phyloP scores from a whole-genome alignment of 2,329 filamentous ascomycete genomes.

The Rosellinia necatrix region DNA sequence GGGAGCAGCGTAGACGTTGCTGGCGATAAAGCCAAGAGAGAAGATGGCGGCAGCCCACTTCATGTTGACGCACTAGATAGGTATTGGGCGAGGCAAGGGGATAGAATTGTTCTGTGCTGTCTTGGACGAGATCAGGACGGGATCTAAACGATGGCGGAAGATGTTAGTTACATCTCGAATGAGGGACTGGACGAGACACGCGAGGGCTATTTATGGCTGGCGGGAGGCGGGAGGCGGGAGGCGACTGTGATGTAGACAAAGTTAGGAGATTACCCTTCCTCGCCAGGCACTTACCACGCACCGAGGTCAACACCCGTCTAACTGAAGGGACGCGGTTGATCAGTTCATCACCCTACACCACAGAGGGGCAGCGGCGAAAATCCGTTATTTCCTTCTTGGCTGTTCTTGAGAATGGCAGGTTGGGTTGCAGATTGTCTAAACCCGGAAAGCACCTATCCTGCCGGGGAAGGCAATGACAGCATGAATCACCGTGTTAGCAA shows the following conservation, averaged over 20 bases:
- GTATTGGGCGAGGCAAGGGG: not conserved
- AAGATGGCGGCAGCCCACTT: conserved; percentile 34
- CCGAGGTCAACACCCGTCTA: not conserved
- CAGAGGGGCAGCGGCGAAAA: conserved; percentile 16
- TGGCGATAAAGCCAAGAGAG: conserved; percentile 33
- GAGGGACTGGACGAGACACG: conserved; percentile 3
- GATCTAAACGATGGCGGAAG: not conserved
- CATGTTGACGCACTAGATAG: conserved; percentile 30
- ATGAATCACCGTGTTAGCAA: conserved; percentile 12
- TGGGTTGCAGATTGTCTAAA: conserved; percentile 16
- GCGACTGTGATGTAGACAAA: not conserved
- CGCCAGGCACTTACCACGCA: too few species aligned
- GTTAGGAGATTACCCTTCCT: conserved; percentile 9
- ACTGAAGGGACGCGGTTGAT: conserved; percentile 10
- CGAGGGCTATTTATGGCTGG: conserved; percentile 19
- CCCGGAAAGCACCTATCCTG: conserved; percentile 8
- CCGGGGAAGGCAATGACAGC: conserved; percentile 17
- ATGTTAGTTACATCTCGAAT: conserved; percentile 1
- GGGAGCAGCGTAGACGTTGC: conserved; percentile 31
- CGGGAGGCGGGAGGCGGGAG: conserved; percentile 8
- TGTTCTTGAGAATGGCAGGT: conserved; percentile 17
- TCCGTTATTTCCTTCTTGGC: conserved; percentile 17
- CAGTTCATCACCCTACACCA: conserved; percentile 9
- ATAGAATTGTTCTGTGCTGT: not conserved
- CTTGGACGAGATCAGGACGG: conserved; percentile 3